Base-by-base conservation (phyloP, 1,139 yeast species). In the Hyphopichia pseudoburtonii region DNA sequence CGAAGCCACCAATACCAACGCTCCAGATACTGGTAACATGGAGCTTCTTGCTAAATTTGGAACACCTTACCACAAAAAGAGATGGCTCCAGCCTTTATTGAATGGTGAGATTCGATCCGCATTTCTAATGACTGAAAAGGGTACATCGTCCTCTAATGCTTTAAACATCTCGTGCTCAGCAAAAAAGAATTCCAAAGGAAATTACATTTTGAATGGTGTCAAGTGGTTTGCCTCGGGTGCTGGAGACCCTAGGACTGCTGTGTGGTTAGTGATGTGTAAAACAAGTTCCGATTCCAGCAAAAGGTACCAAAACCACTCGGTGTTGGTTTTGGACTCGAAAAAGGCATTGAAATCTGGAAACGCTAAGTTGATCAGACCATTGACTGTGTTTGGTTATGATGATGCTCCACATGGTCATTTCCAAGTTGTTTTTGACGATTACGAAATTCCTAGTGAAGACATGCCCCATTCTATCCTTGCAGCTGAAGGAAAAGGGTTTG, bases 221-320 rank as follows among this genome's bases (percentile, higher is more conserved):
- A 82, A 82, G 54, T 82, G 88, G 88, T 82, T 82, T 73, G 83
- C 86, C 2, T 78, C 86, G 0, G 87, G 87, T 21, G 87, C 86
- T 26, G 87, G 86, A 16, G 87, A 82, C 55, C 86, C 86, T 17
- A 68, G 84, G 40, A 73, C 81, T 55, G 50, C 66, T 24, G 77
- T 74, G 34, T 78, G 86, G 82, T 64, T 82, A 37, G 76, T 78
- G n/a, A 80, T 82, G 84, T 82, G 85, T 45, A 71, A 79, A 54
- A 80, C 86, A 4, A 57, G 56, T 33, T 66, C 71, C 41, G 50
- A 61, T 32, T 49, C 56, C 14, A 32, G 36, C 17, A 47, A 67
- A 12, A 49, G 53, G 2, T 79, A 81, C 54, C 56, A 55, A 34
- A 82, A 81, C 57, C 88, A 82, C 53, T 69, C 84, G 3, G 80